A percentile compares a stretch with the other conserved stretches of the same genome.
Evolutionary conservation across 225 moss, liverwort and hornwort species (phyloP).

Genomic region (Bryum argenteum): DNA sequence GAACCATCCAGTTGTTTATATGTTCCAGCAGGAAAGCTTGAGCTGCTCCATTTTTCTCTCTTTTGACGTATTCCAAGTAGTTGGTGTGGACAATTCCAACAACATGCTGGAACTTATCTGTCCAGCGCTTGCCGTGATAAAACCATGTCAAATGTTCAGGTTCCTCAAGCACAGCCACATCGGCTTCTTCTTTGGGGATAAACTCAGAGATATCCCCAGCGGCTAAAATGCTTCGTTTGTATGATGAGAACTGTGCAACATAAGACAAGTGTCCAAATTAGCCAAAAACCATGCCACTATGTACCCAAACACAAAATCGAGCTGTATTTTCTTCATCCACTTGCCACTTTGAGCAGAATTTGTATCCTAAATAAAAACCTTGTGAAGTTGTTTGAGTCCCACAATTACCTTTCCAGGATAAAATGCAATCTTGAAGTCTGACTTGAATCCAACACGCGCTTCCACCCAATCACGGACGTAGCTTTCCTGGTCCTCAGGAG

Average conservation of each 20-base stretch:
- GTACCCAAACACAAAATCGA: constrained; percentile 2
- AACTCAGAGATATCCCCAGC: constrained; percentile 89
- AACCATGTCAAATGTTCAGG: constrained; percentile 98
- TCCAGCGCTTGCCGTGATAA: constrained; percentile 94
- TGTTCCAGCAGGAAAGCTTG: constrained; percentile 78
- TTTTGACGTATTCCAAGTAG: constrained; percentile 88
- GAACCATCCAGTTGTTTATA: constrained; percentile 90
- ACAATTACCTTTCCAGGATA: constrained; percentile 89
- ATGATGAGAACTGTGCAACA: constrained; percentile 74
- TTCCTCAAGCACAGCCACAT: constrained; percentile 95
- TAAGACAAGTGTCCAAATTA: constrained; percentile 13
- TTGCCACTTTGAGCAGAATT: background rate
- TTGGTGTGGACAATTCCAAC: constrained; percentile 98
- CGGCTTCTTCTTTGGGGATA: constrained; percentile 87
- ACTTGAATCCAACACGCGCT: constrained; percentile 86
- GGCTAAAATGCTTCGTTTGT: constrained; percentile 90
- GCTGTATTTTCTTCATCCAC: constrained; percentile 8
- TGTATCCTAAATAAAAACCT: background rate
- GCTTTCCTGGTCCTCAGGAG: constrained; percentile 84
- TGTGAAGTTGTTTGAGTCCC: background rate
- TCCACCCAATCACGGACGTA: constrained; percentile 97
- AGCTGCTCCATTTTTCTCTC: constrained; percentile 79
- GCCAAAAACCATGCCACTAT: constrained; percentile 15
- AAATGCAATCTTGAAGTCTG: constrained; percentile 95
- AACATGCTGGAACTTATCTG: constrained; percentile 95